These are phyloP conservation scores for Canariomyces notabilis DNA, from an alignment of 2,329 filamentous ascomycete species.

Conservation along the genomic window DNA sequence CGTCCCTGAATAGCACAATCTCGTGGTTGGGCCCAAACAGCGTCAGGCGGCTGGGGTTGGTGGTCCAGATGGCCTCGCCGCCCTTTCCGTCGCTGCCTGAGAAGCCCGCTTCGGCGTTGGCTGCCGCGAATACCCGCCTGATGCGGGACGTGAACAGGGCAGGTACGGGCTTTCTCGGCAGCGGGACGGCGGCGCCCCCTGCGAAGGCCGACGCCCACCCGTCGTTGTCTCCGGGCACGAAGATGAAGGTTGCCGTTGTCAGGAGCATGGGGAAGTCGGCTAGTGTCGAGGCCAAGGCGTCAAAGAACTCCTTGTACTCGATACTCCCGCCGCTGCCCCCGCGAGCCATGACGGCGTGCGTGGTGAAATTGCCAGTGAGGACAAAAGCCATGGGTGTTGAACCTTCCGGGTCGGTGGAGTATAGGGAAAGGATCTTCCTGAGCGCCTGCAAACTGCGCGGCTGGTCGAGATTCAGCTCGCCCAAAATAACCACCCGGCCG, in stretches of 20 bases:
- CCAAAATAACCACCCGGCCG: constrained; percentile 66
- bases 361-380: constrained; percentile 78
- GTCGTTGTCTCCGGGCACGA: constrained; percentile 94
- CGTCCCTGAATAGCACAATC: constrained; percentile 80
- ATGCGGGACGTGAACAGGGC: constrained; percentile 87
- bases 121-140: constrained; percentile 70
- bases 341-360: constrained; percentile 59
- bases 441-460: constrained; percentile 77
- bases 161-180: constrained; percentile 70
- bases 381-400: constrained; percentile 73
- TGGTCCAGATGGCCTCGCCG: constrained; percentile 80
- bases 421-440: constrained; percentile 69
- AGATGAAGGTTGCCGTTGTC: constrained; percentile 76
- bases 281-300: constrained; percentile 75
- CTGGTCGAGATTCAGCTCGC: constrained; percentile 81
- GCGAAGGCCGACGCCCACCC: constrained; percentile 90
- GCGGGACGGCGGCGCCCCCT: constrained; percentile 63
- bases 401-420: constrained; percentile 60
- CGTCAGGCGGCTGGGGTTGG: constrained; percentile 75
- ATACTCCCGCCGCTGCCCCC: constrained; percentile 75
- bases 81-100: constrained; percentile 41
- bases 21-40: constrained; percentile 88
- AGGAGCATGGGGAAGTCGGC: constrained; percentile 79
- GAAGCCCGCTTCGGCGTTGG: constrained; percentile 63
- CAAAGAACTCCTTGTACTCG: constrained; percentile 95